phyloP scores from a whole-genome alignment of 305 asterid genomes.

The Lippia alba region DNA sequence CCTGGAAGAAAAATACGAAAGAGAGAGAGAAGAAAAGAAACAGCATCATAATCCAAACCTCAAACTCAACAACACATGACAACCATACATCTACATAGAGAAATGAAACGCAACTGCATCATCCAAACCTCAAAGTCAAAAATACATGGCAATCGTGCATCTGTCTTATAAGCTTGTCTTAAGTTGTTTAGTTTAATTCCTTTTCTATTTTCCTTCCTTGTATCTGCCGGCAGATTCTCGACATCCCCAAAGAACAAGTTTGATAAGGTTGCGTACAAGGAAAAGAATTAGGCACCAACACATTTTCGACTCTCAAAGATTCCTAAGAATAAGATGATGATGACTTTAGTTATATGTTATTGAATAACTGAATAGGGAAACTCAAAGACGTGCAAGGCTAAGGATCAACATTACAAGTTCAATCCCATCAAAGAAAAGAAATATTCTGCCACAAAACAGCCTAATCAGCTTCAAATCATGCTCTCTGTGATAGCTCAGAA shows the following conservation, averaged over 20 bases:
- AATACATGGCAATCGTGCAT: constrained; percentile 4
- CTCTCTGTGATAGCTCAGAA: not conserved
- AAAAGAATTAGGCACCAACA: not conserved
- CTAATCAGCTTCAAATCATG: not conserved
- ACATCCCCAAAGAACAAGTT: not conserved
- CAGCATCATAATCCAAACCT: constrained; percentile 4
- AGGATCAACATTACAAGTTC: constrained; percentile 1
- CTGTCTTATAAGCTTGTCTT: not conserved
- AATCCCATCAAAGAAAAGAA: not conserved
- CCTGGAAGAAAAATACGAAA: constrained; percentile 37
- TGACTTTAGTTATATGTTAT: not conserved
- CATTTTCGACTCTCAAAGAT: constrained; percentile 6
- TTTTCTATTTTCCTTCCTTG: not conserved
- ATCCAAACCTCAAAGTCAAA: too few species aligned
- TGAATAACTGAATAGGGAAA: not conserved
- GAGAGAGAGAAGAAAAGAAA: constrained; percentile 6
- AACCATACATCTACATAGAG: constrained; percentile 12
- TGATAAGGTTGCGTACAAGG: not conserved
- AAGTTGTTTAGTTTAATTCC: not conserved
- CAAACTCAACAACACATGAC: not conserved
- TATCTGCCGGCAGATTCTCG: not conserved
- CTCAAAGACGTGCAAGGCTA: not conserved
- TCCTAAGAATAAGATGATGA: not conserved
- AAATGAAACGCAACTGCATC: not conserved
- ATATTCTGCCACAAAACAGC: constrained; percentile 1